These are phyloP conservation scores for Candida anglica DNA, from an alignment of 805 yeast genomes.

Conservation along the genomic window DNA sequence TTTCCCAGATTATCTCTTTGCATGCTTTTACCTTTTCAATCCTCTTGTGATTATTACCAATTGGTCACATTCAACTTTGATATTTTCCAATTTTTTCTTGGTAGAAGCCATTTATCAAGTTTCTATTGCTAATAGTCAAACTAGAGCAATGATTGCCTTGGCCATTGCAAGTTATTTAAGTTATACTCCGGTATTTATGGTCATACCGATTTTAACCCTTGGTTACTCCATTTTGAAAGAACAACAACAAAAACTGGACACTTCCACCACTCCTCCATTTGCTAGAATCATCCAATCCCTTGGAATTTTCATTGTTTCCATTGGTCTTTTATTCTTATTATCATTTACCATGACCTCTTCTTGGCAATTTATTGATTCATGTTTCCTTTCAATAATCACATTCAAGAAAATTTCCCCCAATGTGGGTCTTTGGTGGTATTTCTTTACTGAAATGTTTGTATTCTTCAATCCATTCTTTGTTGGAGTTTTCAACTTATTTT, in stretches of 20 bases:
- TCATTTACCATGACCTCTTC: constrained; percentile 25
- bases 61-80: constrained; percentile 62
- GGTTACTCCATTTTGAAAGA: constrained; percentile 15
- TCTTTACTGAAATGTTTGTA: constrained; percentile 92
- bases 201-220: constrained; percentile 52
- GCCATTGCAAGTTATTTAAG: constrained; percentile 64
- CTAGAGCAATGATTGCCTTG: constrained; percentile 47
- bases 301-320: constrained; percentile 12
- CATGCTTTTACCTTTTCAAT: constrained; percentile 68
- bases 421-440: constrained; percentile 98
- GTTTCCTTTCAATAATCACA: constrained; percentile 53
- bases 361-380: constrained; percentile 20
- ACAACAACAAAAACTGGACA: constrained; percentile 3
- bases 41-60: constrained; percentile 73
- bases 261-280: not conserved
- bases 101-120: constrained; percentile 42
- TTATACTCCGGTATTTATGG: constrained; percentile 55
- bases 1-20: constrained; percentile 45
- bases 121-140: constrained; percentile 35
- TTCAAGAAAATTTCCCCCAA: constrained; percentile 81
- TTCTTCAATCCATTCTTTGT: constrained; percentile 80
- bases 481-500: constrained; percentile 76
- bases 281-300: constrained; percentile 12
- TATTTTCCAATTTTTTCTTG: constrained; percentile 58
- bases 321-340: constrained; percentile 19